Evolutionary conservation across 352 stramenopile species (phyloP), one percentile per base, ranked within the genome.

Genomic region (Phytophthora vignae): DNA sequence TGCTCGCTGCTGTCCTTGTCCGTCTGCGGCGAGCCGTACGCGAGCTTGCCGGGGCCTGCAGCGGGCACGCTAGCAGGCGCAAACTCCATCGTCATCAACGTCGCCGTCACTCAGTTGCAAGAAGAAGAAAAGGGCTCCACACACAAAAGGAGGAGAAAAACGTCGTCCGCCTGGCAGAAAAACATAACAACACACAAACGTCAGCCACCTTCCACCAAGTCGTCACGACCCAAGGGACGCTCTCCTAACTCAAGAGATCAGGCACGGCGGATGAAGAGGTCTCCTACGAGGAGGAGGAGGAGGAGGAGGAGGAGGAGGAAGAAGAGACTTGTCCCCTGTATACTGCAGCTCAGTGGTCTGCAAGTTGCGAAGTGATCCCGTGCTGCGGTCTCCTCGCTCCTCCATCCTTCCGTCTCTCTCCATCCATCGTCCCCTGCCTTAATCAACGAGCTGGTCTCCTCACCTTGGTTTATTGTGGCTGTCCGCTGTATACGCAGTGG

Each of bases 61-160:
- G 56, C 22, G 6, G 60, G 44, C 21, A 15, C 61, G 52, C 52
- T 69, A 36, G 53, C 40, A 38, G 73, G 68, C 9, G 64, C 73
- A 56, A 77, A 79, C 55, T 80, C 73, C 73, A 80, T 80, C 64
- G 60, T 77, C 69, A 74, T 76, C 31, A 9, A 53, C 40, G 46
- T 27, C 12, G 6, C 3, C 42, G 36, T 44, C 36, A 31, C 27
- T 31, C 36, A 42, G 36, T 42, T 11, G 14, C 40, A 19, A n/a
- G 40, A 48, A 44, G 36, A 15, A 44, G 14, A 15, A 17, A 15
- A 15, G 8, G 36, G 36, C 10, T 12, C 10, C 10, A 9, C 27
- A 31, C 27, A 25, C 31, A 4, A 40, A 12, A 42, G 11, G 14
- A 42, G 8, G 14, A 42, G 36, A 42, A 40, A 3, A 10, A 40